Evolutionary conservation across 1,284 basidiomycete species (phyloP).

Genomic region (Marasmius oreades): DNA sequence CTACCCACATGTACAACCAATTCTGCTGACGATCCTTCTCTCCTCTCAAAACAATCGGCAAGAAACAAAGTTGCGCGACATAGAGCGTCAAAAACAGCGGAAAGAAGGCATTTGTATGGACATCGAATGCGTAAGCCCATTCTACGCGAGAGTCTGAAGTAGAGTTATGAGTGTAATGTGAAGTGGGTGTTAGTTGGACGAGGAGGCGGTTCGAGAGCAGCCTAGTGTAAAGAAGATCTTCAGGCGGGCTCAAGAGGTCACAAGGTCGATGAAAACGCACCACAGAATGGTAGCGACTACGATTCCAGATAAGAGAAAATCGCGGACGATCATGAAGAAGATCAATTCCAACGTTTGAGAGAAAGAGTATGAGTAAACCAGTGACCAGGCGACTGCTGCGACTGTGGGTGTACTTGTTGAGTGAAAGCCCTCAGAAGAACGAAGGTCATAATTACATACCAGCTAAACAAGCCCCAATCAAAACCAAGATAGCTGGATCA

Average conservation of each 20-base stretch:
- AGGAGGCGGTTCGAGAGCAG: conserved; percentile 70
- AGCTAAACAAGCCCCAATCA: conserved; percentile 74
- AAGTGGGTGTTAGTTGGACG: conserved; percentile 56
- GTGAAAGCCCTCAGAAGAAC: background rate
- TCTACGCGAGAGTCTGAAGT: conserved; percentile 73
- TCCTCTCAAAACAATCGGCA: conserved; percentile 72
- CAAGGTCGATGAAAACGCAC: conserved; percentile 33
- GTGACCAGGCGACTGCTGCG: conserved; percentile 78
- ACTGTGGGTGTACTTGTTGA: conserved; percentile 37
- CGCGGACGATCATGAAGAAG: conserved; percentile 80
- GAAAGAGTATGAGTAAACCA: conserved; percentile 71
- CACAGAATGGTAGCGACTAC: conserved; percentile 77
- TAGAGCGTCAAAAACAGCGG: conserved; percentile 88
- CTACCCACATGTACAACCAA: conserved; percentile 91
- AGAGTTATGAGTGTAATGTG: conserved; percentile 52
- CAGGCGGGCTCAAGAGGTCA: conserved; percentile 5
- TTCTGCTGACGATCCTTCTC: conserved; percentile 38
- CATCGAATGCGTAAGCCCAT: conserved; percentile 93
- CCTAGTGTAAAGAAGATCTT: conserved; percentile 38
- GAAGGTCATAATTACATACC: conserved; percentile 41
- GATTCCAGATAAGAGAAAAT: conserved; percentile 78
- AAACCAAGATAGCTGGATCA: conserved; percentile 88
- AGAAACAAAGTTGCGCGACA: conserved; percentile 79
- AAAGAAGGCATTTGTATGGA: conserved; percentile 94
- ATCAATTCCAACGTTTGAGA: conserved; percentile 60